These are phyloP conservation scores for Rhodamnia rubescens DNA, from an alignment of 345 rosid species.

Conservation along the genomic window DNA sequence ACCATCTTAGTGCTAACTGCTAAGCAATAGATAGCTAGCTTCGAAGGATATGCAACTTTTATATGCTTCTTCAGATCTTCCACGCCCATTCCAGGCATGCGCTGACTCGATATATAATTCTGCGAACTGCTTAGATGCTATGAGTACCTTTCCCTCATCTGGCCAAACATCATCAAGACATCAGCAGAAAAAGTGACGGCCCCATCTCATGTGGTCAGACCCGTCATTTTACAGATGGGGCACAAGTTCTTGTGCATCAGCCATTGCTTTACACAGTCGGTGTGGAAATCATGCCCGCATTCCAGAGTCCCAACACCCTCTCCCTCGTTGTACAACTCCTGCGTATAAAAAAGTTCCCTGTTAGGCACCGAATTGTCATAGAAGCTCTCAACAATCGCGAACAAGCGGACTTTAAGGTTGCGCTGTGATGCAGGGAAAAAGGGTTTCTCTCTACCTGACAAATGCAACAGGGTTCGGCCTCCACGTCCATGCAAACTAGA, in stretches of 20 bases:
- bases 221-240: constrained; percentile 8
- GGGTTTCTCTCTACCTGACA: constrained; percentile 49
- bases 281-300: constrained; percentile 12
- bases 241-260: constrained; percentile 13
- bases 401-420: not conserved
- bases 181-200: not conserved
- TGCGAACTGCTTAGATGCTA: not conserved
- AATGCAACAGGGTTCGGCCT: constrained; percentile 77
- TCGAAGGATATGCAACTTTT: not conserved
- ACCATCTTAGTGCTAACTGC: not conserved
- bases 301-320: constrained; percentile 12
- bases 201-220: not conserved
- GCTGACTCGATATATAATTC: not conserved
- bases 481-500: constrained; percentile 17
- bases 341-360: not conserved
- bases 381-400: not conserved
- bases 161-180: not conserved
- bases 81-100: not conserved
- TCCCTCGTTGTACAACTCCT: constrained; percentile 9
- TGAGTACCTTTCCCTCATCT: not conserved
- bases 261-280: constrained; percentile 12
- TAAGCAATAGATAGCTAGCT: not conserved
- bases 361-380: not conserved
- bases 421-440: not conserved
- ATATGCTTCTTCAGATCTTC: not conserved